Evolutionary conservation across 1,139 yeast species (phyloP), one percentile per base, ranked within the genome.

Genomic region (Scheffersomyces illinoinensis): DNA sequence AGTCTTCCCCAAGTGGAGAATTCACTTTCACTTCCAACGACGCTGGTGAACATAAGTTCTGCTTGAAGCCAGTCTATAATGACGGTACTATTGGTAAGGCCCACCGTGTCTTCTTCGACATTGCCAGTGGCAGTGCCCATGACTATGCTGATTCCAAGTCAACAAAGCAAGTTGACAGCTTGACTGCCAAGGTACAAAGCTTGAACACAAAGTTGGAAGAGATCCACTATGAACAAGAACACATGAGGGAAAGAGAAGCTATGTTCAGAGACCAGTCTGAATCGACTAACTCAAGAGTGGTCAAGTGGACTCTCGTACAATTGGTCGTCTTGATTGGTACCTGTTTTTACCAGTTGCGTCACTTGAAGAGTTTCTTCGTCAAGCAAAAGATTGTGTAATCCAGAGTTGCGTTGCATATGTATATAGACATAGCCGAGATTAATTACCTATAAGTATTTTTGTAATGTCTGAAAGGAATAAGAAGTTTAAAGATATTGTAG

Each of bases 361-460:
- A 81, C 69, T 81, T 81, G 78, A 81, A 80, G 79, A 68, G 82
- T 53, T 81, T 81, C 76, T 81, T 81, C 61, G 84, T 81, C 62
- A 81, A 81, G 71, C 85, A 81, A 71, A 81, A 81, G 71, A 80
- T 81, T 67, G 84, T 81, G 47, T 81, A 72, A 66, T 10, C 46
- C n/a, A 23, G 24, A 49, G n/a, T 17, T 17, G 21, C 24, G 24
- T 20, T 24, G 20, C 26, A 20, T 51, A 24, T 51, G 26, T 51
- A 51, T 18, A 24, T 24, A 24, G 43, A 33, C 17, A 33, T 33
- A 33, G 43, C 43, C 12, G 43, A 33, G 43, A 33, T 33, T 33
- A 14, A 33, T 33, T 7, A 14, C 43, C 17, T 7, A 14, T 14
- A 12, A 17, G 17, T 33, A 33, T 33, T 33, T 2, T 2, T 33